Percentiles rank a stretch among this genome's conserved stretches.
Evolutionary conservation across 139 green algal genomes (phyloP).

Genomic region (Mesotaenium endlicherianum): DNA sequence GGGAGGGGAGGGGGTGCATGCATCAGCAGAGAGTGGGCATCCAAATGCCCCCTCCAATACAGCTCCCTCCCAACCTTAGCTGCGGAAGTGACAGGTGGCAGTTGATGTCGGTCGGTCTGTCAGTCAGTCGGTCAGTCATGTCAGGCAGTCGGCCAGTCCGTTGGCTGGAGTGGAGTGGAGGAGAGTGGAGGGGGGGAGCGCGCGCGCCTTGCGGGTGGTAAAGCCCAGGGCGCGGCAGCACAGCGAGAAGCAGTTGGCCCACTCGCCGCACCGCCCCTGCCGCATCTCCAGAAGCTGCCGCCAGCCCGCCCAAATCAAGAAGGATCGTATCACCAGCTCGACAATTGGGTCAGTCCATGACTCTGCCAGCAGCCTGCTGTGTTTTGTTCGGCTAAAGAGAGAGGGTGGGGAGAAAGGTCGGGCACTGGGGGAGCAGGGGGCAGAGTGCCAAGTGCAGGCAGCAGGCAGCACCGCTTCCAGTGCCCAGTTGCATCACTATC

Average conservation of each 20-base stretch:
- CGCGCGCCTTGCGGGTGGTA: constrained; percentile 19
- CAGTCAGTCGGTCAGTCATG: too few relatives aligned
- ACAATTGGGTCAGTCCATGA: background rate
- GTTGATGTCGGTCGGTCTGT: too few relatives aligned
- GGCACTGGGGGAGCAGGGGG: background rate
- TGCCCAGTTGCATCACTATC: background rate
- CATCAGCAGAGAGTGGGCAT: too few relatives aligned
- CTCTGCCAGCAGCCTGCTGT: background rate
- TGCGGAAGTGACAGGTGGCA: too few relatives aligned
- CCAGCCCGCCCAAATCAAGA: background rate
- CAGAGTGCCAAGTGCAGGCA: background rate
- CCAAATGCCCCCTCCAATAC: too few relatives aligned
- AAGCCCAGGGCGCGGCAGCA: constrained; percentile 49
- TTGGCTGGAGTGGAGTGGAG: too few relatives aligned
- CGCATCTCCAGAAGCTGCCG: constrained; percentile 50
- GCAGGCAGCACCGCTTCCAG: background rate
- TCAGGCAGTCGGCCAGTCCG: too few relatives aligned
- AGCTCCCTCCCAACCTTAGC: too few relatives aligned
- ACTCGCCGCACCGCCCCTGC: constrained; percentile 54
- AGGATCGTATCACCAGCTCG: background rate
- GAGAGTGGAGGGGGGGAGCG: background rate
- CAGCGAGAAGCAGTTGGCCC: constrained; percentile 53
- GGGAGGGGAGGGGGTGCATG: background rate
- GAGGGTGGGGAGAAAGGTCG: background rate
- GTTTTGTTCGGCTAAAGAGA: background rate